Percentiles rank a stretch among this genome's conserved stretches.
phyloP scores from a whole-genome alignment of 2,329 filamentous ascomycete species.

The Hypomyces rosellus region DNA sequence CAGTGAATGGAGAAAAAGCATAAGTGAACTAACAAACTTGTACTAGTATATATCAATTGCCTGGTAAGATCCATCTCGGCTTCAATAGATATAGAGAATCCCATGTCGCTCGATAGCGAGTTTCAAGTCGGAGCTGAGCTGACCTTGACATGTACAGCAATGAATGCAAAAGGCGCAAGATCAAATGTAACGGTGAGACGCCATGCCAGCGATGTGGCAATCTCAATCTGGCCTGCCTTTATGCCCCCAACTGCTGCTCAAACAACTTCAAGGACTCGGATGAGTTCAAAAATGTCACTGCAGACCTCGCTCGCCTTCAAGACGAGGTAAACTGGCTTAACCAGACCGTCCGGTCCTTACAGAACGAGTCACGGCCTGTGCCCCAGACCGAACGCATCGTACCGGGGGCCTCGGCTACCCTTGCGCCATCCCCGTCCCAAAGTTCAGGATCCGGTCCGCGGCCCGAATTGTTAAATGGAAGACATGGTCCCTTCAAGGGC shows the following conservation, averaged over 20 bases:
- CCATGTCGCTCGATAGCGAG: too few relatives aligned
- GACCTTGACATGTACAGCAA: constrained; percentile 41
- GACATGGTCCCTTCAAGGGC: constrained; percentile 66
- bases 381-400: constrained; percentile 25
- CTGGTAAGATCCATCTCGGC: constrained; percentile 38
- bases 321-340: constrained; percentile 78
- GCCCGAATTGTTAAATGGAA: constrained; percentile 43
- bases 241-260: constrained; percentile 59
- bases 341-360: constrained; percentile 62
- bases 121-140: not conserved
- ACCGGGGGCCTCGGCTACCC: constrained; percentile 24
- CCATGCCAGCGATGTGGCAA: constrained; percentile 63
- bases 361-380: constrained; percentile 44
- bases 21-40: not conserved
- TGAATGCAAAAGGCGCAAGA: constrained; percentile 68
- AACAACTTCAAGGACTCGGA: constrained; percentile 89
- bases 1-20: not conserved
- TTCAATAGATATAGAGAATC: too few relatives aligned
- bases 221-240: constrained; percentile 59
- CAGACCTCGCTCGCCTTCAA: constrained; percentile 68
- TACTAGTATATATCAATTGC: constrained; percentile 54
- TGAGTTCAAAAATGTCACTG: constrained; percentile 77
- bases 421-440: constrained; percentile 39
- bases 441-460: constrained; percentile 32
- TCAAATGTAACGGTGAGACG: constrained; percentile 67